Evolutionary conservation across 257 asterid species (phyloP).

Genomic region (Solanum bulbocastanum): DNA sequence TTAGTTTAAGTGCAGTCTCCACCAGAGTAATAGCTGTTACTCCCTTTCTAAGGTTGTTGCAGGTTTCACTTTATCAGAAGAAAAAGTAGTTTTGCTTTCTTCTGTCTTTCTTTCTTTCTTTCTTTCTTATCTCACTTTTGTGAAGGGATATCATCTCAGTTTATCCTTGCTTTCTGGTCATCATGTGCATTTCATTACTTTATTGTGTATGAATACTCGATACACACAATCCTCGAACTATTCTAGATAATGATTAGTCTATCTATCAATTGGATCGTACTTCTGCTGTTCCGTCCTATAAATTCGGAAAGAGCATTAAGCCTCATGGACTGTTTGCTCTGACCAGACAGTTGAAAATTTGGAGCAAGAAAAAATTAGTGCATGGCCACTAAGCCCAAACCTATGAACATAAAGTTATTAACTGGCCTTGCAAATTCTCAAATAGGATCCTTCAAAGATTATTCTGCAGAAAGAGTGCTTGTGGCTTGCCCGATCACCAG

Average conservation of each 20-base stretch:
- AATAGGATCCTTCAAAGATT: not conserved
- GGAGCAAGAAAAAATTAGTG: not conserved
- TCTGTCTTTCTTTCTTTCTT: not conserved
- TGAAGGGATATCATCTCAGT: not conserved
- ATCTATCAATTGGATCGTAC: not conserved
- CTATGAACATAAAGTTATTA: not conserved
- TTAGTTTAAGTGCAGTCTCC: not conserved
- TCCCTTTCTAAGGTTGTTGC: not conserved
- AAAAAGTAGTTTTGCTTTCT: not conserved
- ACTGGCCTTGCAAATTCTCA: not conserved
- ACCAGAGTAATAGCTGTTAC: not conserved
- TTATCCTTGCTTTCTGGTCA: not conserved
- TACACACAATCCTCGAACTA: not conserved
- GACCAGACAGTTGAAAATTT: not conserved
- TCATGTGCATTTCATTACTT: not conserved
- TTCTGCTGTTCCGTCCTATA: not conserved
- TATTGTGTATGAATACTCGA: not conserved
- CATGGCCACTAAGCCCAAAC: not conserved
- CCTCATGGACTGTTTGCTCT: not conserved
- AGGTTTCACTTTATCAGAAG: not conserved
- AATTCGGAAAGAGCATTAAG: not conserved
- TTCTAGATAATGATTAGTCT: not conserved
- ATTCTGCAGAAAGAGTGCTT: not conserved
- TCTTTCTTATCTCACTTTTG: not conserved
- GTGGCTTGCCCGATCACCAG: not conserved